Evolutionary conservation across 345 rosid genomes (phyloP).

Genomic region (Moricandia arvensis): DNA sequence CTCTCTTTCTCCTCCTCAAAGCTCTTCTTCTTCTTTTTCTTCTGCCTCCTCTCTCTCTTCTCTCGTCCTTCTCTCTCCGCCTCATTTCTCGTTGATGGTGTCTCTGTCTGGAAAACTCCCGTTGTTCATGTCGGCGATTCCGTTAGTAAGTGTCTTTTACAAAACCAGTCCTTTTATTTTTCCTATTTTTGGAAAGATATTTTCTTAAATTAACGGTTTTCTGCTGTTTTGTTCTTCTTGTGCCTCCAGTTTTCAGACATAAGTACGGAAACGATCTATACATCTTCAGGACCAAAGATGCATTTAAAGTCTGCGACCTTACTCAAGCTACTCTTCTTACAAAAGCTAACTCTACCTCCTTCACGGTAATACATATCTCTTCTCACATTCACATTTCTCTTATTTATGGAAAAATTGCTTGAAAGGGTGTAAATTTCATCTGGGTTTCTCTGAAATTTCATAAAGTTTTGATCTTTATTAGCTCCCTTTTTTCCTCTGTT

Average conservation of each 20-base stretch:
- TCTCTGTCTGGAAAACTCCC: conserved; percentile 69
- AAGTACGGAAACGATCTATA: conserved; percentile 65
- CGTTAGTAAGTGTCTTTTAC: conserved; percentile 50
- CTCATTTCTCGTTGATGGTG: conserved; percentile 66
- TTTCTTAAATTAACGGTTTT: neutral
- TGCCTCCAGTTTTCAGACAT: conserved; percentile 70
- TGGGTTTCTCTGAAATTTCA: conserved; percentile 14
- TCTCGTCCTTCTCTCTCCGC: conserved; percentile 43
- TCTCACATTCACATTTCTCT: conserved; percentile 1
- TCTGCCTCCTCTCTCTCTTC: conserved; percentile 40
- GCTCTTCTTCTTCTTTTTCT: conserved; percentile 31
- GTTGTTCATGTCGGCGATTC: conserved; percentile 71
- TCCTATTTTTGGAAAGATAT: neutral
- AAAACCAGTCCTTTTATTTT: neutral
- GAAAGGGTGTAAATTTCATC: neutral
- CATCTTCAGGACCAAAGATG: conserved; percentile 81
- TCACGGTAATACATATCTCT: conserved; percentile 49
- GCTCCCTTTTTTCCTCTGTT: conserved; percentile 8
- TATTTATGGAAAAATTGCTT: neutral
- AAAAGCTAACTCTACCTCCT: conserved; percentile 62
- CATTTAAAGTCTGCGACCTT: conserved; percentile 77
- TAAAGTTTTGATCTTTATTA: conserved; percentile 24
- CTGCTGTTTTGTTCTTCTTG: neutral
- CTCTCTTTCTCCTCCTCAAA: conserved; percentile 32
- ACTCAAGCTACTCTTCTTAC: conserved; percentile 79